Evolutionary conservation across 2,329 filamentous ascomycete species (phyloP).

Genomic region (Pseudogymnoascus sp.): DNA sequence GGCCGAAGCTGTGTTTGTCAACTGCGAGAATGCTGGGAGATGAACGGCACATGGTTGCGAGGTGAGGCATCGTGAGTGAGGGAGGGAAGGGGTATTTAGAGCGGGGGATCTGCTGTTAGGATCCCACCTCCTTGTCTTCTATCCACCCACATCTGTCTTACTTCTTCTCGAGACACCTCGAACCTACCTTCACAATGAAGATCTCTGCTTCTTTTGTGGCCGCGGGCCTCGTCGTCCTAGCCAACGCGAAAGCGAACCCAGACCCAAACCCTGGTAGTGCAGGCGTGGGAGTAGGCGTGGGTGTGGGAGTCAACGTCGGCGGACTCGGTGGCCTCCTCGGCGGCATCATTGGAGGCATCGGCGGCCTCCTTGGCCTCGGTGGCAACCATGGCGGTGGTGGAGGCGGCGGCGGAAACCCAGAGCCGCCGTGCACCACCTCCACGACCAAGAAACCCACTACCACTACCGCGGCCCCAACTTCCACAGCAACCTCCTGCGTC

Average conservation of each 20-base stretch:
- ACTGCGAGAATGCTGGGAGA: background rate
- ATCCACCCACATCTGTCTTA: background rate
- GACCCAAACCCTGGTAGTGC: background rate
- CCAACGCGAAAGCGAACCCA: background rate
- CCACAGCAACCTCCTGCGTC: constrained; percentile 19
- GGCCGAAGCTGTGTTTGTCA: background rate
- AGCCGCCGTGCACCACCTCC: background rate
- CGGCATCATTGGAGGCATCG: background rate
- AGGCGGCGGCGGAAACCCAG: background rate
- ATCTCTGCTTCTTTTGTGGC: constrained; percentile 1
- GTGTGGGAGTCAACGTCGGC: background rate
- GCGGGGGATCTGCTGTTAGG: background rate
- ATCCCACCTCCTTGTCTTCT: background rate
- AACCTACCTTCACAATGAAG: constrained; percentile 3
- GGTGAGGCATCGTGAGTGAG: background rate
- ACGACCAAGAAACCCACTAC: constrained; percentile 1
- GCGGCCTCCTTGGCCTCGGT: background rate
- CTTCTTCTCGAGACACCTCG: background rate
- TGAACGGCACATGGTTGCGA: background rate
- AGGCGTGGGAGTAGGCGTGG: background rate
- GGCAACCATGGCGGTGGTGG: background rate
- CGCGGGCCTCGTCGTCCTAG: background rate
- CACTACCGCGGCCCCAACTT: constrained; percentile 19
- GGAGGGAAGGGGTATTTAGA: background rate
- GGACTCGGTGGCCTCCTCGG: background rate